Conservation (phyloP, 2,329 filamentous ascomycete species). For the Pezizomycotina sp. region DNA sequence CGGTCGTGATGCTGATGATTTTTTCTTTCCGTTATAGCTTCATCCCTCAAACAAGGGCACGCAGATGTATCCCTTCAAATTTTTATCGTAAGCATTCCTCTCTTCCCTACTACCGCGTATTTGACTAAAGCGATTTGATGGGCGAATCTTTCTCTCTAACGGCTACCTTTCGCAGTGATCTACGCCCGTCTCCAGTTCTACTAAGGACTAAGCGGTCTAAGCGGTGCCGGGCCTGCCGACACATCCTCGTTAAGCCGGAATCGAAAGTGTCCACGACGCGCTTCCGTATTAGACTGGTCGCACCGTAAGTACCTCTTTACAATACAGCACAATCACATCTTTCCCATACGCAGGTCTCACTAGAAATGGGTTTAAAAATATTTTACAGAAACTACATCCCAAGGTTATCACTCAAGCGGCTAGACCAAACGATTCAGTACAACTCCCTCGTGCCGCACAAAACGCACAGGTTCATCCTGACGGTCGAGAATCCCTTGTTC, state of each 20-base stretch:
- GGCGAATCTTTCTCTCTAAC: too few species aligned
- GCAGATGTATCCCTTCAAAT: too few species aligned
- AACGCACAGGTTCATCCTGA: slow-evolving; percentile 66
- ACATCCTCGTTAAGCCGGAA: slow-evolving; percentile 90
- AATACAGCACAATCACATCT: background rate
- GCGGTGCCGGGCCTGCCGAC: slow-evolving; percentile 77
- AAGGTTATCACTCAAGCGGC: slow-evolving; percentile 53
- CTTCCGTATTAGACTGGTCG: slow-evolving; percentile 83
- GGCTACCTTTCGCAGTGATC: slow-evolving; percentile 32
- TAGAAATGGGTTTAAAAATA: background rate
- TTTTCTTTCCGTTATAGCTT: too few species aligned
- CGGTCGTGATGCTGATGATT: too few species aligned
- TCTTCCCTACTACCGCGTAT: background rate
- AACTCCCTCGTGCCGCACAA: slow-evolving; percentile 40
- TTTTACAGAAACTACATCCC: slow-evolving; percentile 59
- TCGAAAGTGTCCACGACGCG: slow-evolving; percentile 74
- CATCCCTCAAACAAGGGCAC: too few species aligned
- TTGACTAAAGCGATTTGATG: too few species aligned
- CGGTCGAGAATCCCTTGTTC: slow-evolving; percentile 86
- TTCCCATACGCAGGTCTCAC: too few species aligned
- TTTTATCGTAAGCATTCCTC: slow-evolving; percentile 18
- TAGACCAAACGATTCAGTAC: slow-evolving; percentile 32
- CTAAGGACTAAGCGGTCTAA: slow-evolving; percentile 87
- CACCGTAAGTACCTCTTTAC: slow-evolving; percentile 29
- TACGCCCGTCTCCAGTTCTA: slow-evolving; percentile 66